Base-by-base conservation (phyloP, 75 land plant genomes). In the Isoetes taiwanensis region DNA sequence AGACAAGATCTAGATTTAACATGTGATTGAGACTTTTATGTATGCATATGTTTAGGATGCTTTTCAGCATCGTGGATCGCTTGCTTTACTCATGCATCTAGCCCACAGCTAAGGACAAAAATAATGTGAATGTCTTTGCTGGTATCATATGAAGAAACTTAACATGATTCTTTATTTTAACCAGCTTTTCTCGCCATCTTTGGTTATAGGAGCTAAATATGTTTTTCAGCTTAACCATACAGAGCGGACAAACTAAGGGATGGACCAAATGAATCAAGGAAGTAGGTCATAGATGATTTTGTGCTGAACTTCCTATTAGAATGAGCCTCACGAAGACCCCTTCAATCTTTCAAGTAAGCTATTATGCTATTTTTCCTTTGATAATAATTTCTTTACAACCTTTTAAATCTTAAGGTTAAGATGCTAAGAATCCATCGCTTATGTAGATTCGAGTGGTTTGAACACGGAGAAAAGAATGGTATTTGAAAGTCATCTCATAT, bases 261-360 rank as follows among this genome's bases (percentile, higher is more conserved):
- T 24, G n/a, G 26, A 3, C 8, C 17, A 31, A 30, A 35, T 11
- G 62, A 32, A 2, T 25, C 34, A 5, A 35, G 38, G 6, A 38
- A 37, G 62, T 65, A 70, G 61, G 72, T 70, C 29, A 32, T 62
- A 34, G 72, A 70, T 48, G 72, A 70, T 27, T 70, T 70, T 50
- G 59, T 70, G 53, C 57, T 65, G 38, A 70, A 70, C 50, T 70
- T 70, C 54, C 52, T 9, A 57, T 70, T 29, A 54, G 40, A 25
- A 40, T 55, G 39, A 58, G 66, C 20, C 43, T 56, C 16, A 55
- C 34, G 12, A 70, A 50, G 34, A 70, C 72, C 0, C 38, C 63
- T 1, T 58, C 59, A 30, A 43, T 37, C 8, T 70, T 70, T 28
- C 66, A 70, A 40, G 72, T 70, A 57, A 40, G 28, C 12, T 5